phyloP scores from a whole-genome alignment of 345 rosid species.

The Anastatica hierochuntica region DNA sequence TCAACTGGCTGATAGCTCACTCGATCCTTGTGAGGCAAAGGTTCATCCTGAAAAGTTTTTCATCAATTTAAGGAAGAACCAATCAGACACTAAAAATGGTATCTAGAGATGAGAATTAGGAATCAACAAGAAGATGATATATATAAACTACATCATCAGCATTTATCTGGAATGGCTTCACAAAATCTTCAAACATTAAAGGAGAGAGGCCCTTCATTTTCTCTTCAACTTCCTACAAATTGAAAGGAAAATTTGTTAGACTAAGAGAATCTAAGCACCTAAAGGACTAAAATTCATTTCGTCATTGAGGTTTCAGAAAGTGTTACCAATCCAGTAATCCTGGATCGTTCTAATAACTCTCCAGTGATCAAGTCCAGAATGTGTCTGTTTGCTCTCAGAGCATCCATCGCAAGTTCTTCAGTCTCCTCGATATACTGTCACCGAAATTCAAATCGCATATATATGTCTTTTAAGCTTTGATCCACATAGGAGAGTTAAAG shows the following conservation, averaged over 20 bases:
- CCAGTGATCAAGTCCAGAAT: conserved; percentile 61
- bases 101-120: not conserved
- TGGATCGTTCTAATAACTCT: conserved; percentile 62
- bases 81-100: no score
- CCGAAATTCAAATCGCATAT: conserved; percentile 27
- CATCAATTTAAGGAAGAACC: not conserved
- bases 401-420: conserved; percentile 86
- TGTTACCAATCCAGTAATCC: conserved; percentile 94
- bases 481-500: not conserved
- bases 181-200: conserved; percentile 78
- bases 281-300: not conserved
- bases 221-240: conserved; percentile 67
- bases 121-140: conserved; percentile 1
- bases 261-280: not conserved
- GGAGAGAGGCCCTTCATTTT: conserved; percentile 58
- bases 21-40: conserved; percentile 53
- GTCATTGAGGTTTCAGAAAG: not conserved
- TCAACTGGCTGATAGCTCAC: conserved; percentile 66
- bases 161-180: conserved; percentile 67
- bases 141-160: conserved; percentile 45
- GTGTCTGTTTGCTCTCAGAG: conserved; percentile 56
- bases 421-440: conserved; percentile 86
- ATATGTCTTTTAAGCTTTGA: conserved; percentile 8
- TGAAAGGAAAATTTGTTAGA: conserved; percentile 4
- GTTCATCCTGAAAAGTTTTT: conserved; percentile 48